Percentiles rank a stretch among this genome's conserved stretches.
These are phyloP conservation scores for Halteria grandinella DNA, from an alignment of 73 alveolate species.

Conservation along the genomic window DNA sequence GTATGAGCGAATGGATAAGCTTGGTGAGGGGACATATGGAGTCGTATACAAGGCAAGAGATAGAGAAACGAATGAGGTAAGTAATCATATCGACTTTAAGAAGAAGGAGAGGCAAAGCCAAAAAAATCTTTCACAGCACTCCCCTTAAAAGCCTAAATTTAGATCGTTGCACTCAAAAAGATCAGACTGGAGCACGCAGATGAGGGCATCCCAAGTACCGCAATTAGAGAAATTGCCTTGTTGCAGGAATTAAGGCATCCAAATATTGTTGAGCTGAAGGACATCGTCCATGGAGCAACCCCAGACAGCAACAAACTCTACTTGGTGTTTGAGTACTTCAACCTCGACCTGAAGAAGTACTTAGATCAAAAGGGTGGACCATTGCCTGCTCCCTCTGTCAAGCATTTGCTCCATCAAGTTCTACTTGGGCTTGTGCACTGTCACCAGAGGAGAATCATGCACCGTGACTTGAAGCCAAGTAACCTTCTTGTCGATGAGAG, in stretches of 20 bases:
- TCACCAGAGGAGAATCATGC: slow-evolving; percentile 77
- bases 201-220: slow-evolving; percentile 95
- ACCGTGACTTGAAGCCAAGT: slow-evolving; percentile 95
- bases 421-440: slow-evolving; percentile 63
- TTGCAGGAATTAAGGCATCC: slow-evolving; percentile 86
- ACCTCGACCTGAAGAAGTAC: slow-evolving; percentile 78
- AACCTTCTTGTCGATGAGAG: slow-evolving; percentile 84
- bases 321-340: slow-evolving; percentile 84
- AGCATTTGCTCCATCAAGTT: slow-evolving; percentile 50
- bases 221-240: slow-evolving; percentile 89
- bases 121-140: too few relatives aligned
- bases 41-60: slow-evolving; percentile 46
- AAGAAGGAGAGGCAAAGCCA: too few relatives aligned
- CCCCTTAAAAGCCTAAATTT: too few relatives aligned
- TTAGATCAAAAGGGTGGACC: slow-evolving; percentile 65
- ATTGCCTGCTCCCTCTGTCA: slow-evolving; percentile 1
- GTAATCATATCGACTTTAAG: too few relatives aligned
- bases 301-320: slow-evolving; percentile 73
- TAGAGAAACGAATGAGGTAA: slow-evolving; percentile 53
- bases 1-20: slow-evolving; percentile 43
- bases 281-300: slow-evolving; percentile 70
- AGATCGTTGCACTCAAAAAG: slow-evolving; percentile 91
- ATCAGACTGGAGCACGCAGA: slow-evolving; percentile 87
- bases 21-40: slow-evolving; percentile 60
- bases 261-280: slow-evolving; percentile 81